Base-by-base conservation (phyloP, 352 stramenopile genomes). In the Globisporangium carolinianum region DNA sequence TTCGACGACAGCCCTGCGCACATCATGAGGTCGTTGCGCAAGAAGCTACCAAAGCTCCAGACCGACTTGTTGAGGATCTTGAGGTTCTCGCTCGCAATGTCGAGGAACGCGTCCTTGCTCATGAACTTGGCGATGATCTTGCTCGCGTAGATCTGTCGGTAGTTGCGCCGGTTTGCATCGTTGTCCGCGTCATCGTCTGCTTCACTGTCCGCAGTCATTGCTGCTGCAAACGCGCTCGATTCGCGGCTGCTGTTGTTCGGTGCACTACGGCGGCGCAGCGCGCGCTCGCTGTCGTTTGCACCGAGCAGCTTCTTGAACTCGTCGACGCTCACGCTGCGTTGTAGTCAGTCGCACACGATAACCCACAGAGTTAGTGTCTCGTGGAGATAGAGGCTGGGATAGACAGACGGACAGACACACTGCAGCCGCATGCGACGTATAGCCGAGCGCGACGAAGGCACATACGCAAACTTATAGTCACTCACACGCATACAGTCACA, bases 51-150 rank as follows among this genome's bases (percentile, higher is more conserved):
- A 57, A 92, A 94, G 57, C 73, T 90, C 60, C 68, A 81, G 24
- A 94, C 79, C 47, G 84, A 87, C 64, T 91, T 89, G 71, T 89
- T 88, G 8, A 90, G 61, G 42, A 91, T 89, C 48, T 68, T 64
- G 47, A 90, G 61, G 58, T 88, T 89, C 60, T 91, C 83, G 3
- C 66, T 82, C 41, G 82, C 78, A 46, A 94, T 91, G 57, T 94
- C 75, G 10, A 94, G 52, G 53, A 91, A 94, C 36, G 84, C 80
- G 66, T 88, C 84, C 37, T 82, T 71, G 60, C 67, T 86, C 79
- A 94, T 92, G 64, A 91, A 94, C 66, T 94, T 94, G 61, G 71
- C 46, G 57, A 94, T 91, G 63, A 94, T 91, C 64, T 94, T 91
- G 66, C 80, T 90, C 12, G 82, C 84, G 63, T 94, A 94, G 63